These are phyloP conservation scores for Papiliotrema nemorosa DNA, from an alignment of 1,284 basidiomycete genomes.

Conservation along the genomic window DNA sequence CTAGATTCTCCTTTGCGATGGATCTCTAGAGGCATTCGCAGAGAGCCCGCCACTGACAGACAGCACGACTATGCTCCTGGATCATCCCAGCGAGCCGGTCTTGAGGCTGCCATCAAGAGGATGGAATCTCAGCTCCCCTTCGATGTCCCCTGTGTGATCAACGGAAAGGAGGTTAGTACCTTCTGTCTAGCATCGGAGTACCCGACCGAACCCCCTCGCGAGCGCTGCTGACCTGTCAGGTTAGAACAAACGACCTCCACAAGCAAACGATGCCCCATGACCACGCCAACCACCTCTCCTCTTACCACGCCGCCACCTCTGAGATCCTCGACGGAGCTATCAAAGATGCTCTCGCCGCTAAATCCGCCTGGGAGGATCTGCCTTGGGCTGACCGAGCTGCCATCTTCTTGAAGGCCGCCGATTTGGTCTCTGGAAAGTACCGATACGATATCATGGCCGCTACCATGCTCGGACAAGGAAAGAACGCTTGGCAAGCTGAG, in stretches of 20 bases:
- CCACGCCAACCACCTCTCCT: slow-evolving; percentile 74
- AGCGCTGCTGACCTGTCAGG: slow-evolving; percentile 50
- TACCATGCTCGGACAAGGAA: slow-evolving; percentile 97
- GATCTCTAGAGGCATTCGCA: too few relatives aligned
- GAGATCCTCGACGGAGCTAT: slow-evolving; percentile 76
- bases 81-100: slow-evolving; percentile 70
- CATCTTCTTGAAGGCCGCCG: slow-evolving; percentile 96
- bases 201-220: not conserved
- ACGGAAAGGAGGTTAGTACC: slow-evolving; percentile 75
- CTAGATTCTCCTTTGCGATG: too few relatives aligned
- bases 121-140: slow-evolving; percentile 81
- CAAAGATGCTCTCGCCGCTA: slow-evolving; percentile 80
- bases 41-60: not conserved
- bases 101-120: slow-evolving; percentile 71
- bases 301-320: slow-evolving; percentile 83
- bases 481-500: slow-evolving; percentile 99
- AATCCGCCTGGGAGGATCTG: slow-evolving; percentile 83
- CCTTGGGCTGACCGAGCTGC: slow-evolving; percentile 96
- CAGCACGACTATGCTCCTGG: slow-evolving; percentile 64
- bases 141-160: slow-evolving; percentile 87
- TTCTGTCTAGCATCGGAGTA: not conserved
- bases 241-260: slow-evolving; percentile 76
- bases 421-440: slow-evolving; percentile 91
- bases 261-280: slow-evolving; percentile 80
- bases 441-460: slow-evolving; percentile 92